A percentile compares a stretch with the other conserved stretches of the same genome.
phyloP scores from a whole-genome alignment of 2,329 filamentous ascomycete genomes.

The Fonsecaea erecta region DNA sequence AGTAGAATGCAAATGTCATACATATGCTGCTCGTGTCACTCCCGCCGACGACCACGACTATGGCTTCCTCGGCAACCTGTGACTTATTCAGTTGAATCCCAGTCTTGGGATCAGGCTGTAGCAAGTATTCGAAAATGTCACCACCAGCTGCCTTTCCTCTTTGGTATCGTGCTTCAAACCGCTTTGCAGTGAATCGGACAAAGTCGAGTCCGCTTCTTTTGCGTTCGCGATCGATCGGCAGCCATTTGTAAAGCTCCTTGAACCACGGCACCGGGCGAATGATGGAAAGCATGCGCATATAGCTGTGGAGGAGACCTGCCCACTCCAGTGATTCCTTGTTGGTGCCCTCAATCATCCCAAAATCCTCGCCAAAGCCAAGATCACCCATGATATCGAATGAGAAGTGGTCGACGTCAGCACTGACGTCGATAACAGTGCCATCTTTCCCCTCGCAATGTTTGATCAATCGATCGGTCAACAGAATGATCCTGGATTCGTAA shows the following conservation, averaged over 20 bases:
- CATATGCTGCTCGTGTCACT: constrained; percentile 48
- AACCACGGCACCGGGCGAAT: constrained; percentile 13
- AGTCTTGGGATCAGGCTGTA: constrained; percentile 4
- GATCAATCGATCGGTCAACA: constrained; percentile 5
- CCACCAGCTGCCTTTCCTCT: not conserved
- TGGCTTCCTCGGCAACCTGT: constrained; percentile 10
- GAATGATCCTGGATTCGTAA: constrained; percentile 8
- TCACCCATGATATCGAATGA: constrained; percentile 10
- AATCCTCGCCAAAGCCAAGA: constrained; percentile 3
- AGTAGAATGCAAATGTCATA: constrained; percentile 48
- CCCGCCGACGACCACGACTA: not conserved
- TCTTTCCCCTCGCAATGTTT: constrained; percentile 66
- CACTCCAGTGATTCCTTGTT: constrained; percentile 10
- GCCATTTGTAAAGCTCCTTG: constrained; percentile 13
- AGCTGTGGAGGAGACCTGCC: constrained; percentile 10
- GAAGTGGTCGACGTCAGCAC: constrained; percentile 5
- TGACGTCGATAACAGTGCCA: constrained; percentile 68
- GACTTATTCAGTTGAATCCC: not conserved
- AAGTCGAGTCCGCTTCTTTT: constrained; percentile 4
- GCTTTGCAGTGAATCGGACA: constrained; percentile 3
- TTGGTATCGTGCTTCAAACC: constrained; percentile 6
- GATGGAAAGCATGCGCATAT: constrained; percentile 7
- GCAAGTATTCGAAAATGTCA: constrained; percentile 8
- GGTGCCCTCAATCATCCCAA: constrained; percentile 1
- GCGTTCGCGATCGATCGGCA: constrained; percentile 7